Evolutionary conservation across 495 filamentous ascomycete genomes (phyloP).

Genomic region (Usnea hakonensis): DNA sequence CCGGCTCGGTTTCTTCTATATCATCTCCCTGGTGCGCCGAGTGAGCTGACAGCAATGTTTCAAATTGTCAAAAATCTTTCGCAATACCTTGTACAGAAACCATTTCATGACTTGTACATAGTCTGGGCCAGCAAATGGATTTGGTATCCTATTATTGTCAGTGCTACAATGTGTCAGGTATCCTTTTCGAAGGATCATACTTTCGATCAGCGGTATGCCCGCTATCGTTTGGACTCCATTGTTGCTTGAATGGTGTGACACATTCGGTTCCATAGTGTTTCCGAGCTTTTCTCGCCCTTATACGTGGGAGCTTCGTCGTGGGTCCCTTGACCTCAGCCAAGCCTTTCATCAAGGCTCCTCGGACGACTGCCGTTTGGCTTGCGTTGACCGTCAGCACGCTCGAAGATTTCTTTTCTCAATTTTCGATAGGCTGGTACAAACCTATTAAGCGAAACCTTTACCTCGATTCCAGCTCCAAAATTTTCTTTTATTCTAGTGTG

Average conservation of each 20-base stretch:
- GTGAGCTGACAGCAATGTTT: not conserved
- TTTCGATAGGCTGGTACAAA: not conserved
- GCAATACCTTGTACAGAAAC: constrained; percentile 24
- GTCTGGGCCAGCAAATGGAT: not conserved
- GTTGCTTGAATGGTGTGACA: not conserved
- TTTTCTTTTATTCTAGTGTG: not conserved
- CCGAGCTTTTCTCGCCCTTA: constrained; percentile 1
- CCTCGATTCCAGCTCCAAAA: not conserved
- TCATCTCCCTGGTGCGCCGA: constrained; percentile 15
- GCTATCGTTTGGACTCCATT: not conserved
- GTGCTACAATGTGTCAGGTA: constrained; percentile 19
- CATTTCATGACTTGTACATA: constrained; percentile 22
- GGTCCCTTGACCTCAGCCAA: constrained; percentile 1
- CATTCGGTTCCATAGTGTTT: constrained; percentile 5
- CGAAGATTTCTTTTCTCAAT: not conserved
- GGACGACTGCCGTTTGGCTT: not conserved
- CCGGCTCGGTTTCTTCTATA: constrained; percentile 19
- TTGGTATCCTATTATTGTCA: not conserved
- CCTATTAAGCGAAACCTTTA: not conserved
- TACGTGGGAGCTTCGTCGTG: constrained; percentile 3
- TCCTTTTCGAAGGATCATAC: not conserved
- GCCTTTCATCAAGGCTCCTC: constrained; percentile 6
- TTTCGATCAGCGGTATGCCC: constrained; percentile 2
- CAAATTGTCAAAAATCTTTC: not conserved
- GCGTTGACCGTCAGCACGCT: not conserved